Percentiles rank a stretch among this genome's conserved stretches.
These are phyloP conservation scores for Rhodamnia rubescens DNA, from an alignment of 345 rosid genomes.

Conservation along the genomic window DNA sequence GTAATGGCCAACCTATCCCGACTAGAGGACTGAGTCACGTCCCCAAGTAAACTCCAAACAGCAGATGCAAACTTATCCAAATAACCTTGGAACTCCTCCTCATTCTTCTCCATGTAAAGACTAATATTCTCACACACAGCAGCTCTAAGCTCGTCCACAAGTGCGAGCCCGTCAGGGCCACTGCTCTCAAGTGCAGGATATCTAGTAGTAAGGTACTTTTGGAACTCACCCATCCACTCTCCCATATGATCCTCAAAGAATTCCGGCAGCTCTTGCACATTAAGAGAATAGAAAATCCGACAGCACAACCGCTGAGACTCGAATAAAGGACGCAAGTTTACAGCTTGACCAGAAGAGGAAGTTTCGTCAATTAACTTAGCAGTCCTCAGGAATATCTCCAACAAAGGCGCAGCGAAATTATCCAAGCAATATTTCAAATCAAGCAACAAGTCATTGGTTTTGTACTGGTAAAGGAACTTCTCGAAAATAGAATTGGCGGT, in stretches of 20 bases:
- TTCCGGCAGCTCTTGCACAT: constrained; percentile 88
- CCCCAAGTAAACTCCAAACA: constrained; percentile 78
- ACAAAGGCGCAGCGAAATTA: constrained; percentile 58
- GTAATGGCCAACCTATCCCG: constrained; percentile 78
- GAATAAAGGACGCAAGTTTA: constrained; percentile 40
- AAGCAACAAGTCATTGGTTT: constrained; percentile 60
- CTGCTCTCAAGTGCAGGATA: constrained; percentile 55
- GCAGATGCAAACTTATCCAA: constrained; percentile 69
- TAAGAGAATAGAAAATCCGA: constrained; percentile 75
- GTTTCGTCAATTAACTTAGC: constrained; percentile 53
- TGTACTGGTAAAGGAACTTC: constrained; percentile 74
- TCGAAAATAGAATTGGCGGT: constrained; percentile 87
- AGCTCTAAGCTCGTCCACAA: constrained; percentile 69
- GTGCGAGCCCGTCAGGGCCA: constrained; percentile 29
- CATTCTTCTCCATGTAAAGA: constrained; percentile 91
- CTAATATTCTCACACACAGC: constrained; percentile 93
- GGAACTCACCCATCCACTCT: constrained; percentile 90
- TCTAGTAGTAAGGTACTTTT: constrained; percentile 46
- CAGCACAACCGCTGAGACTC: constrained; percentile 88
- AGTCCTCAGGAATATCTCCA: constrained; percentile 54
- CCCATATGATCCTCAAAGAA: constrained; percentile 93
- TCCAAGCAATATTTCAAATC: constrained; percentile 85
- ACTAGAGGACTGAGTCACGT: constrained; percentile 55
- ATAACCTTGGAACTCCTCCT: constrained; percentile 75
- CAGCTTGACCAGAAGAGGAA: constrained; percentile 34